phyloP scores from a whole-genome alignment of 1,284 basidiomycete species.

The Irpex lacteus region DNA sequence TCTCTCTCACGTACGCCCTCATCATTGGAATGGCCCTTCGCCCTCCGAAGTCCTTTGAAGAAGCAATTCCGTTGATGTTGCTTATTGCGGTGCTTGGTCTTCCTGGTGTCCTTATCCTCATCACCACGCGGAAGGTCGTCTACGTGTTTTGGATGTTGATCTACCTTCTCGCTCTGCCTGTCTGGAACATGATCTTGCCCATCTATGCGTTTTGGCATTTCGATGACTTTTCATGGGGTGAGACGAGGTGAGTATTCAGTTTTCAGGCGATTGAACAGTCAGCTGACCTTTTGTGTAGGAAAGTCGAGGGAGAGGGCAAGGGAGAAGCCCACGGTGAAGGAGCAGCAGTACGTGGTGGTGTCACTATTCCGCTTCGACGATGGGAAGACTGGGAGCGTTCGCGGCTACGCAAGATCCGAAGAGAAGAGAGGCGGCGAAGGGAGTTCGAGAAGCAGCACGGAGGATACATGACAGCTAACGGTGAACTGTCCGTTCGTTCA shows the following conservation, averaged over 20 bases:
- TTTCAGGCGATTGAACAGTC: neutral
- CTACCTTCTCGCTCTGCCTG: constrained; percentile 88
- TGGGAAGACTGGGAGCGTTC: constrained; percentile 99
- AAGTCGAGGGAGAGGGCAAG: constrained; percentile 89
- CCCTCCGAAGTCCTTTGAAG: constrained; percentile 84
- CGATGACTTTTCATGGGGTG: constrained; percentile 99
- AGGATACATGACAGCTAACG: constrained; percentile 63
- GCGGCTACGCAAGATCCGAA: constrained; percentile 86
- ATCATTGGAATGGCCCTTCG: constrained; percentile 79
- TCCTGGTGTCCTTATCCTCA: constrained; percentile 88
- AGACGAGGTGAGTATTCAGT: constrained; percentile 70
- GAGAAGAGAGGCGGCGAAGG: constrained; percentile 83
- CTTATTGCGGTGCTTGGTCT: constrained; percentile 91
- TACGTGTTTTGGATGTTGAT: constrained; percentile 99
- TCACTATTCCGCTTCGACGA: constrained; percentile 81
- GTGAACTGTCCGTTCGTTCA: constrained; percentile 53
- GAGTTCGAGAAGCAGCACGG: constrained; percentile 77
- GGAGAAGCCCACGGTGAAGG: constrained; percentile 75
- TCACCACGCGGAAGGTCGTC: constrained; percentile 92
- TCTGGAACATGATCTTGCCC: constrained; percentile 95
- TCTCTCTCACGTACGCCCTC: constrained; percentile 87
- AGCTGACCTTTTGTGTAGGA: constrained; percentile 47
- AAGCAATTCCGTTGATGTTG: constrained; percentile 93
- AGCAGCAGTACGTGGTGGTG: constrained; percentile 52
- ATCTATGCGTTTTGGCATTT: constrained; percentile 99